These are phyloP conservation scores for Coprinopsis cinerea DNA, from an alignment of 768 basidiomycete genomes.

Conservation along the genomic window DNA sequence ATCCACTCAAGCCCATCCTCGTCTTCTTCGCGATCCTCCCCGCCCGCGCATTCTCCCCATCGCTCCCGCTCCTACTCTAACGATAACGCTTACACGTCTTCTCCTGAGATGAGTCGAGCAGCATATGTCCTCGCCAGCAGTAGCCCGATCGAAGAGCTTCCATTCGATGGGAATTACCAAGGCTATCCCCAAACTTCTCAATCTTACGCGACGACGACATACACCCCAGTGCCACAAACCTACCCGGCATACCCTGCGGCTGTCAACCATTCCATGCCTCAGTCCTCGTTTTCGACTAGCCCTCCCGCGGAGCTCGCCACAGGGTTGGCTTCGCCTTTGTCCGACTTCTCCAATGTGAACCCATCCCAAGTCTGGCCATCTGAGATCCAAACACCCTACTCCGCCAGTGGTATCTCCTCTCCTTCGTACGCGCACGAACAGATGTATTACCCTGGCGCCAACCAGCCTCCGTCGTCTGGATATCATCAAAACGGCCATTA, in stretches of 20 bases:
- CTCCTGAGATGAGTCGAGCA: too few species aligned
- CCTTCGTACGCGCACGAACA: too few species aligned
- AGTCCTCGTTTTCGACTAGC: not conserved
- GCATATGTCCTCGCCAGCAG: not conserved
- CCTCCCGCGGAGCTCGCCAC: not conserved
- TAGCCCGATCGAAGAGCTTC: not conserved
- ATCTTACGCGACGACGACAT: not conserved
- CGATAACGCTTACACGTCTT: not conserved
- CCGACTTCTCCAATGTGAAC: not conserved
- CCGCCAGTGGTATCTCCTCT: too few species aligned
- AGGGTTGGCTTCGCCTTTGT: not conserved
- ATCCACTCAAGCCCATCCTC: not conserved
- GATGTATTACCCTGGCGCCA: too few species aligned
- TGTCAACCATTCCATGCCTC: not conserved
- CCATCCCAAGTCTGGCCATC: too few species aligned
- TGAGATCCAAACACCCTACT: too few species aligned
- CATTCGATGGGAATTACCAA: not conserved
- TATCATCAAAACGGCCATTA: constrained; percentile 46
- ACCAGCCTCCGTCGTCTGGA: not conserved
- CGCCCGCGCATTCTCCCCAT: not conserved
- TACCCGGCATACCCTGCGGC: not conserved
- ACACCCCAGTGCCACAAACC: not conserved
- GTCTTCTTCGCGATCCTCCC: not conserved
- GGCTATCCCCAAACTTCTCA: not conserved
- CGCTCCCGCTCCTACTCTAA: not conserved